Evolutionary conservation across 129 eudicot species (phyloP).

Genomic region (Silybum marianum): DNA sequence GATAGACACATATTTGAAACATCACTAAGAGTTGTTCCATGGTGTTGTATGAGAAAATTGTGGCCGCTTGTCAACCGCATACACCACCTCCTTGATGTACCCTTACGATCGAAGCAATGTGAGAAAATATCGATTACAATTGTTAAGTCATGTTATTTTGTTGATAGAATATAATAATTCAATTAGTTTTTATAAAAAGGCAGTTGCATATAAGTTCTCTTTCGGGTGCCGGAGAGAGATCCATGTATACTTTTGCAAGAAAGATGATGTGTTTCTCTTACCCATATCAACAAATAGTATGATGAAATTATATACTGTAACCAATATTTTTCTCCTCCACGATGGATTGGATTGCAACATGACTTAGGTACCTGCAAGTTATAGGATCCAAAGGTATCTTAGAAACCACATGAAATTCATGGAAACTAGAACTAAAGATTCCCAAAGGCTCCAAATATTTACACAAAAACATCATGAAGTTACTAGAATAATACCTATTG

Average conservation of each 20-base stretch:
- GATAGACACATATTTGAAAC: conserved; percentile 11
- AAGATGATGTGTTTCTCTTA: not conserved
- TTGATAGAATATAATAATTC: not conserved
- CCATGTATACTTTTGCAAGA: not conserved
- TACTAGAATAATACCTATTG: not conserved
- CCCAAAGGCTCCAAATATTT: not conserved
- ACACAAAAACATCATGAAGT: not conserved
- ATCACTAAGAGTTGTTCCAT: conserved; percentile 1
- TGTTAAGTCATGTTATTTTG: not conserved
- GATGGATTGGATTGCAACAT: not conserved
- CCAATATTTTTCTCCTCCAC: conserved; percentile 6
- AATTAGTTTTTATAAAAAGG: not conserved
- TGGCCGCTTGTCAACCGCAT: not conserved
- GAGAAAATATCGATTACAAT: not conserved
- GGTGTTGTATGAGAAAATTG: conserved; percentile 11
- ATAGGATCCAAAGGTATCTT: not conserved
- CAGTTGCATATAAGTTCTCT: not conserved
- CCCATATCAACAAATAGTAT: conserved; percentile 6
- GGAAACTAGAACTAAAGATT: not conserved
- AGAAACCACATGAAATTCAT: not conserved
- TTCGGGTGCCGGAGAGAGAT: not conserved
- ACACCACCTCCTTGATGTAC: conserved; percentile 20
- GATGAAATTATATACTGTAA: conserved; percentile 8
- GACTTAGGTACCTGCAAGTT: conserved; percentile 12
- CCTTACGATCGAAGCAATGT: conserved; percentile 2